Evolutionary conservation across 495 filamentous ascomycete species (phyloP).

Genomic region (Aspergillus mulundensis): DNA sequence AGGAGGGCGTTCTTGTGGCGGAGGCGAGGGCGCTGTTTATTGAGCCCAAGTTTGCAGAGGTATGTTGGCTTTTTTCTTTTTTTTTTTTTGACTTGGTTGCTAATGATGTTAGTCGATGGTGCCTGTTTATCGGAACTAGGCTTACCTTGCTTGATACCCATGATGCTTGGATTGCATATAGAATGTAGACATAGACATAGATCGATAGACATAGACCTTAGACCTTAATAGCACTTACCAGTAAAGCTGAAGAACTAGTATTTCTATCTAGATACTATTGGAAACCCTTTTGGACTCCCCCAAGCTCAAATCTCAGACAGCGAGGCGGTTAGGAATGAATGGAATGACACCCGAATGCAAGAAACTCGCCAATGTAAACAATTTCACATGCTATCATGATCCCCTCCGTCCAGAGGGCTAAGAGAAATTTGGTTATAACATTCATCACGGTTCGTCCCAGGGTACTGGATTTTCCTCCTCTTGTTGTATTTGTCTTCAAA

Average conservation of each 20-base stretch:
- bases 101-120: constrained; percentile 34
- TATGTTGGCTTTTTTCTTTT: constrained; percentile 33
- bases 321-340: constrained; percentile 8
- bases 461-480: not conserved
- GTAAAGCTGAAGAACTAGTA: constrained; percentile 8
- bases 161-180: not conserved
- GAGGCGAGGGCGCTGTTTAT: constrained; percentile 83
- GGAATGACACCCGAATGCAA: constrained; percentile 14
- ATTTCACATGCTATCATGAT: constrained; percentile 14
- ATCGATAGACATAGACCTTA: not conserved
- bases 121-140: constrained; percentile 31
- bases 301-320: constrained; percentile 15
- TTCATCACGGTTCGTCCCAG: not conserved
- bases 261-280: constrained; percentile 39
- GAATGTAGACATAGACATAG: constrained; percentile 11
- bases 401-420: not conserved
- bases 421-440: constrained; percentile 6
- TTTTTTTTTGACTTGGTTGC: not conserved
- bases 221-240: constrained; percentile 4
- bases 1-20: constrained; percentile 58
- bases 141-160: constrained; percentile 6
- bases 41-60: constrained; percentile 76
- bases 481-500: not conserved
- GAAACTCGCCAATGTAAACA: constrained; percentile 14
- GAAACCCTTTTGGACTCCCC: constrained; percentile 13